Conservation (phyloP, 106 monocot species). For the Dactylorhiza incarnata region DNA sequence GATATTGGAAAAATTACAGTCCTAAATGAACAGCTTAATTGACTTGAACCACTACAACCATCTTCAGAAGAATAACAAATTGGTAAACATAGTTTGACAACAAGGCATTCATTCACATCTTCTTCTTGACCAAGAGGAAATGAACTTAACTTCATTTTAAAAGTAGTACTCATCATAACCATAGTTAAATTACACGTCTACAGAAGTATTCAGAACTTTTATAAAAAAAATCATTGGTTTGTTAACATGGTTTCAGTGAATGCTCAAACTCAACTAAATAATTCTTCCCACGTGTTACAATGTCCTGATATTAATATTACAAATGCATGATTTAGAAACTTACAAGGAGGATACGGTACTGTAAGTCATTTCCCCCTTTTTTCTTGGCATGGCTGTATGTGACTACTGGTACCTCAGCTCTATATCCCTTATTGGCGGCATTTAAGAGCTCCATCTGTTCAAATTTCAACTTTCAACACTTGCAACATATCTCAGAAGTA, state of each 20-base stretch:
- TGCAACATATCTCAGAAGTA: background rate
- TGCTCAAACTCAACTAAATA: background rate
- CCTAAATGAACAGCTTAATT: background rate
- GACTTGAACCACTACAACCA: background rate
- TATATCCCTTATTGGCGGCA: constrained; percentile 60
- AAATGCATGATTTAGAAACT: constrained; percentile 23
- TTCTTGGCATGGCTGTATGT: constrained; percentile 46
- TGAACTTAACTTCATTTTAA: background rate
- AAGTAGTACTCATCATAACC: background rate
- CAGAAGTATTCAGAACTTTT: background rate
- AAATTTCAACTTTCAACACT: constrained; percentile 1
- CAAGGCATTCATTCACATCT: background rate
- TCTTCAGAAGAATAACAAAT: background rate
- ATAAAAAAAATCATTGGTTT: background rate
- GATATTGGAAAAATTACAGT: background rate
- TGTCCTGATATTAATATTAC: background rate
- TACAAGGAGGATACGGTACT: constrained; percentile 77
- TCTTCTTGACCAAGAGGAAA: background rate
- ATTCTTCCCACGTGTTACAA: too few relatives aligned
- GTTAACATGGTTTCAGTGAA: background rate
- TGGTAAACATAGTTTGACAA: background rate
- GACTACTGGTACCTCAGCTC: constrained; percentile 59
- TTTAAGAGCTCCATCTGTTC: constrained; percentile 65
- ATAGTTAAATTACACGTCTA: background rate
- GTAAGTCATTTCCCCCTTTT: constrained; percentile 26